Evolutionary conservation across 2,329 filamentous ascomycete species (phyloP), one percentile per base, ranked within the genome.

Genomic region (Hypoxylon sp.): DNA sequence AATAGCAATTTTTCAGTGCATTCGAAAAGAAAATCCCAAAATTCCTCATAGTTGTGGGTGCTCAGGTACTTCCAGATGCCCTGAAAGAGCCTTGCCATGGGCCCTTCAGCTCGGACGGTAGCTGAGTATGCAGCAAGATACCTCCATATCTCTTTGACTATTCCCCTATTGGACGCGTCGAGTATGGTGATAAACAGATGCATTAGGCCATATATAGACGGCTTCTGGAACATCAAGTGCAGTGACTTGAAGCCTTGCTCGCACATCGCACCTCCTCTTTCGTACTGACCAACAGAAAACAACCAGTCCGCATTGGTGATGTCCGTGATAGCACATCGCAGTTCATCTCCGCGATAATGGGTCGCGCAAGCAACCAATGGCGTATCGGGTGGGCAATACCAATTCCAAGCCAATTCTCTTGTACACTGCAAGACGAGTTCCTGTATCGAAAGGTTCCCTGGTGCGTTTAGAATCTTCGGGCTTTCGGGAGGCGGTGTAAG

Each of bases 271-370:
- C 64, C 64, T 6, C 62, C 64, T 44, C 56, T 54, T 27, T 63
- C 59, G 36, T 48, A 62, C 19, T 64, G 59, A 11, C 64, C 64
- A 3, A 66, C 57, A 19, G 61, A 56, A 32, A 67, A 66, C 7
- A 67, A 30, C 64, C 64, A 67, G 44, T 67, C 64, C 13, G 62
- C 64, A 37, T 66, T 67, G 9, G 63, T 66, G 15, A 67, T 63
- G 19, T 67, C 64, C 7, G 64, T 67, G 23, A 67, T 67, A 9
- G 64, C 62, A 20, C 63, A 67, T n/a, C 64, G 63, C 8, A 67
- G 21, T 17, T 59, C 54, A 51, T 65, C 63, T 12, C 57, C 63
- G 12, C 64, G 64, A 51, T 67, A 67, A 25, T 63, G 46, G 4
- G 63, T 56, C 17, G 62, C 52, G 20, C 61, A 54, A 7, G 63